These are phyloP conservation scores for Umbelopsis sp. DNA, from an alignment of 192 early-diverging fungal species.

Conservation along the genomic window DNA sequence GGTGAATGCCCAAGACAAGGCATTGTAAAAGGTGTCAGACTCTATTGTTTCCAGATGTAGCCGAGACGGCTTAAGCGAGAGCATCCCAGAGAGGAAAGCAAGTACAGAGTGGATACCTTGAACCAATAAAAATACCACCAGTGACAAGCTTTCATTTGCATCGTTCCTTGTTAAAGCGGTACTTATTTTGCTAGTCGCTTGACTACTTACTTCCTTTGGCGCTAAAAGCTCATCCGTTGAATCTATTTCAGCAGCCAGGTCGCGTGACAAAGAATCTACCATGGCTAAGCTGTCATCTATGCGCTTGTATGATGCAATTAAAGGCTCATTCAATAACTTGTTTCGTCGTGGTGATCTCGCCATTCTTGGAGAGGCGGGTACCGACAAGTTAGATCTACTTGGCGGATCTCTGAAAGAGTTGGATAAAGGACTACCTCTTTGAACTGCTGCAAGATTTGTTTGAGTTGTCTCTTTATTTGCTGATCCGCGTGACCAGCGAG, in stretches of 20 bases:
- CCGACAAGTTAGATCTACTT: background rate
- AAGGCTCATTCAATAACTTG: conserved; percentile 14
- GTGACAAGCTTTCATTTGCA: background rate
- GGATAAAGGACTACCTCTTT: background rate
- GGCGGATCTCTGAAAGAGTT: background rate
- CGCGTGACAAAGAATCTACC: conserved; percentile 35
- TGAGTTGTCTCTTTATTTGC: background rate
- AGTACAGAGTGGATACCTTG: conserved; percentile 7
- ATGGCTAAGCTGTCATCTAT: conserved; percentile 31
- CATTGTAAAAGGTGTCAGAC: background rate
- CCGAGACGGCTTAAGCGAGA: background rate
- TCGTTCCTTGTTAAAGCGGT: background rate
- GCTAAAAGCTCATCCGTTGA: background rate
- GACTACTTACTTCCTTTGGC: background rate
- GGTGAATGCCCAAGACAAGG: conserved; percentile 2
- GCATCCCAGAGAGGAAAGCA: background rate
- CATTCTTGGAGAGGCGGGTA: background rate
- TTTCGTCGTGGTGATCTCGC: background rate
- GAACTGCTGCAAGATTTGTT: background rate
- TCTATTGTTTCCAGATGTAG: background rate
- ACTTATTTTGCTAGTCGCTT: too few species aligned
- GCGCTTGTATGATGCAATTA: conserved; percentile 29
- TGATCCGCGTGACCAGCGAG: conserved; percentile 9
- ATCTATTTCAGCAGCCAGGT: conserved; percentile 17
- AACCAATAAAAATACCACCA: background rate